Evolutionary conservation across 257 asterid species (phyloP).

Genomic region (Cinchona pubescens): DNA sequence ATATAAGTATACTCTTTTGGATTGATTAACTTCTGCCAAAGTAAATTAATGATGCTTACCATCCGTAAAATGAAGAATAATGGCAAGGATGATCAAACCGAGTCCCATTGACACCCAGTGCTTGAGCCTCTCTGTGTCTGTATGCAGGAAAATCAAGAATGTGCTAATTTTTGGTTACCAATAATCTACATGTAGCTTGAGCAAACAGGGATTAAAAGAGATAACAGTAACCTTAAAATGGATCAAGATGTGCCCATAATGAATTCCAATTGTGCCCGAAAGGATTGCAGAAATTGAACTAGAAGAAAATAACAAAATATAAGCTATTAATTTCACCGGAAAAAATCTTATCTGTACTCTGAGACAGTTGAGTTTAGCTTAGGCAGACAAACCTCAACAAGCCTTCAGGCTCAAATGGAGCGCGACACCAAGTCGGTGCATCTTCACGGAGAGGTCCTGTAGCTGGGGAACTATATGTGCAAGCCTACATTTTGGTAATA

Average conservation of each 20-base stretch:
- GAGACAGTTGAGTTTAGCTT: background rate
- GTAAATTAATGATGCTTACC: constrained; percentile 36
- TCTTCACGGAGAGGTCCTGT: constrained; percentile 56
- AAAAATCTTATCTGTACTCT: background rate
- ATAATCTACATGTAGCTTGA: background rate
- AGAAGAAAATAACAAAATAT: constrained; percentile 10
- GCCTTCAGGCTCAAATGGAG: constrained; percentile 91
- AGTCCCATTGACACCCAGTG: constrained; percentile 81
- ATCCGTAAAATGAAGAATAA: constrained; percentile 74
- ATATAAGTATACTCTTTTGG: background rate
- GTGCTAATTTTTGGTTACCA: background rate
- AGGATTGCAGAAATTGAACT: constrained; percentile 80
- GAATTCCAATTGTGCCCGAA: constrained; percentile 81
- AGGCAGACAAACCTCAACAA: constrained; percentile 47
- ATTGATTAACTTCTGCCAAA: too few relatives aligned
- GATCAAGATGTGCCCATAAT: constrained; percentile 83
- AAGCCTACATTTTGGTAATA: constrained; percentile 46
- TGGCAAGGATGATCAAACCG: constrained; percentile 45
- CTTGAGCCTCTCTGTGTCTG: constrained; percentile 75
- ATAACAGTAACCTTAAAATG: constrained; percentile 61
- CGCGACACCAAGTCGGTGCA: constrained; percentile 84
- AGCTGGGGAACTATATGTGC: constrained; percentile 67
- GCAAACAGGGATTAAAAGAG: too few relatives aligned
- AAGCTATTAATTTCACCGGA: background rate
- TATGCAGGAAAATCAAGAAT: constrained; percentile 31